Conservation (phyloP, 257 asterid genomes). For the Apocynum venetum region DNA sequence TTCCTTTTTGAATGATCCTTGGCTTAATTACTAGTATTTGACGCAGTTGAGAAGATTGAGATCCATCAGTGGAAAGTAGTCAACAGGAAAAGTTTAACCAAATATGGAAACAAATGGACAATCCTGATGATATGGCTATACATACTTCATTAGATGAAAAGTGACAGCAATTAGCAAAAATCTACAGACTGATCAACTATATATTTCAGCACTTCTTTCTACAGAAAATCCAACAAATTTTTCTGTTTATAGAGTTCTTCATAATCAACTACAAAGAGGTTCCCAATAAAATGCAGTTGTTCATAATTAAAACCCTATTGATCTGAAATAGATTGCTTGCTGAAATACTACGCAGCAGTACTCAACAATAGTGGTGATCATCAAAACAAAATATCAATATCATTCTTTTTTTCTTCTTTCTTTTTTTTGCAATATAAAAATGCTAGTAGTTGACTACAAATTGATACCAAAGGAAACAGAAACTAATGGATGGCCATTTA, state of each 20-base stretch:
- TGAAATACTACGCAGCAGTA: neutral
- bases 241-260: no score
- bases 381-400: conserved; percentile 1
- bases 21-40: neutral
- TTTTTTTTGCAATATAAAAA: neutral
- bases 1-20: neutral
- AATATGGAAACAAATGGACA: neutral
- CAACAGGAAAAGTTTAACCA: neutral
- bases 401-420: neutral
- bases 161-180: neutral
- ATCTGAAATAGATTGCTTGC: neutral
- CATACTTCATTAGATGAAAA: neutral
- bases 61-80: neutral
- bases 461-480: no score
- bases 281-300: neutral
- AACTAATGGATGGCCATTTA: neutral
- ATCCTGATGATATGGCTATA: neutral
- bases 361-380: no score
- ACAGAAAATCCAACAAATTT: no score
- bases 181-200: neutral
- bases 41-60: neutral
- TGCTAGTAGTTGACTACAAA: conserved; percentile 1
- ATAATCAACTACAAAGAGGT: no score
- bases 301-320: neutral
- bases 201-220: no score